phyloP scores from a whole-genome alignment of 2,329 filamentous ascomycete species.

The Verticillium zaregamsianum region DNA sequence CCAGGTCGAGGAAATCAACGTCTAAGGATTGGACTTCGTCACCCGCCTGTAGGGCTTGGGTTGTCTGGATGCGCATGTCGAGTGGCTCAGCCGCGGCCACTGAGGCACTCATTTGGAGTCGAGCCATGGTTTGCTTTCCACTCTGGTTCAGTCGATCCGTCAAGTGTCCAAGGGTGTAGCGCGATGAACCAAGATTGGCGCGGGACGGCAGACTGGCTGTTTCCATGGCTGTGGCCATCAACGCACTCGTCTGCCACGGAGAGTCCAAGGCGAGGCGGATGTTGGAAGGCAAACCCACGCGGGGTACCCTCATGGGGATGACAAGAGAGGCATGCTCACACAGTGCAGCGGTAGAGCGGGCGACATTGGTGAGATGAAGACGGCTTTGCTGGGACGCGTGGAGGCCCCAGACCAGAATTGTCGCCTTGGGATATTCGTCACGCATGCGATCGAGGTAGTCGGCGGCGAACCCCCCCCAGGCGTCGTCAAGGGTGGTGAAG shows the following conservation, averaged over 20 bases:
- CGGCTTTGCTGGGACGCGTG: slow-evolving; percentile 64
- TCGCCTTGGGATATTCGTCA: slow-evolving; percentile 87
- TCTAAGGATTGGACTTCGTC: slow-evolving; percentile 14
- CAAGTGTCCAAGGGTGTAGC: slow-evolving; percentile 54
- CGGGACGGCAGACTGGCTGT: slow-evolving; percentile 74
- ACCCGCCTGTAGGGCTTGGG: neutral
- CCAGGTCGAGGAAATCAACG: slow-evolving; percentile 23
- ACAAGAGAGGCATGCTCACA: slow-evolving; percentile 71
- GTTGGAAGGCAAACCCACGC: slow-evolving; percentile 49
- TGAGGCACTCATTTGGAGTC: slow-evolving; percentile 63
- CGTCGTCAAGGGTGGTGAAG: slow-evolving; percentile 68
- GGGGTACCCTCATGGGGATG: slow-evolving; percentile 67
- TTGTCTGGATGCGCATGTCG: neutral
- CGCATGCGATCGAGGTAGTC: slow-evolving; percentile 72
- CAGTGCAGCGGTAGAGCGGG: slow-evolving; percentile 65
- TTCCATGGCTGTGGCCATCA: slow-evolving; percentile 74
- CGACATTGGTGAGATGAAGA: slow-evolving; percentile 67
- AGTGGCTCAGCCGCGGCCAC: slow-evolving; percentile 11
- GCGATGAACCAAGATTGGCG: slow-evolving; percentile 42
- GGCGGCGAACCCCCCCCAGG: slow-evolving; percentile 74
- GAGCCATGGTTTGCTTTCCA: slow-evolving; percentile 76
- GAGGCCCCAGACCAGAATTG: slow-evolving; percentile 82
- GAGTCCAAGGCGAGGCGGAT: slow-evolving; percentile 59
- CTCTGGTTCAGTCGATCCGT: slow-evolving; percentile 66
- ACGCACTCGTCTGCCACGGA: slow-evolving; percentile 74